Evolutionary conservation across 768 basidiomycete species (phyloP), one percentile per base, ranked within the genome.

Genomic region (Trichaptum fuscoviolaceum): DNA sequence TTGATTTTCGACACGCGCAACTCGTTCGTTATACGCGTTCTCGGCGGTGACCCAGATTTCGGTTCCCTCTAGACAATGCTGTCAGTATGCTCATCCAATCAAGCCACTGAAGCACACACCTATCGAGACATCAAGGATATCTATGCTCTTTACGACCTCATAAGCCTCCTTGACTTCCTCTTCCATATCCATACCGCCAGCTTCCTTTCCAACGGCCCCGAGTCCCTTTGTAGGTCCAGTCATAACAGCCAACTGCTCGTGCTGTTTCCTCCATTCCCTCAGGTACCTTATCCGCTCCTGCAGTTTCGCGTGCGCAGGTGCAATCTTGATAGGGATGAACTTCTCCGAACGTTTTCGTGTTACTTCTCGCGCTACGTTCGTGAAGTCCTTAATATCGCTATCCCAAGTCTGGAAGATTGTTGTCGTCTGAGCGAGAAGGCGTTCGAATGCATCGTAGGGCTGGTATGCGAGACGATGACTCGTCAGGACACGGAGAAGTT

Each of bases 21-120:
- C 96, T 24, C 96, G 90, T 77, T 99, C 96, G 71, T 98, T 99
- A 76, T 99, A 99, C 5, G 95, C 95, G 65, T 93, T 95, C 78
- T 99, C 97, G 1, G 96, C 96, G 0, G 95, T 88, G 34, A 96
- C 90, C 96, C 96, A 99, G 63, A 98, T 96, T 76, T 98, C 95
- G 18, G 93, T 95, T 2, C 97, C 96, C 82, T 96, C 96, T 95
- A 72, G 35, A 30, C 58, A 62, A 30, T 7, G 62, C 62, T 26
- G 64, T 68, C 61, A 70, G 59, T 57, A 2, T 12, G 2, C 17
- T 35, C 15, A n/a, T 30, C 18, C 30, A 20, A 60, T 24, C 15
- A 35, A 34, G 20, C 34, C 10, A 25, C 8, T 23, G 6, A 42
- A 52, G 15, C 24, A 17, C 89, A 74, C 72, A 93, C 93, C 94